Evolutionary conservation across 75 land plant species (phyloP).

Genomic region (Isoetes taiwanensis): DNA sequence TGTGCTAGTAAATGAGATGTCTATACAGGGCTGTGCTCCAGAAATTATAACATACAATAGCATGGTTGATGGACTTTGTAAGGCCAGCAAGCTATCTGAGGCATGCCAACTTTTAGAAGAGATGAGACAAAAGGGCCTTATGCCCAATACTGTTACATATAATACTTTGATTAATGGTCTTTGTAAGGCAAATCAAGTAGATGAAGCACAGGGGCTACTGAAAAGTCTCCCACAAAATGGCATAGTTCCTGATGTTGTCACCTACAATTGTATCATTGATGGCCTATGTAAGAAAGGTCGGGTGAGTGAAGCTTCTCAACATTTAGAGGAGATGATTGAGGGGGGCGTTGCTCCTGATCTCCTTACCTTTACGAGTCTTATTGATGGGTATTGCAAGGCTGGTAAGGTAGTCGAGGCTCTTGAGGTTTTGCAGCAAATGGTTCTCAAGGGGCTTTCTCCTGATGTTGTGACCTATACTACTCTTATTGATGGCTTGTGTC

Average conservation of each 20-base stretch:
- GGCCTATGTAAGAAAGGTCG: slow-evolving; percentile 44
- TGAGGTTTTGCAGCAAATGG: slow-evolving; percentile 40
- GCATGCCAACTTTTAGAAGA: slow-evolving; percentile 32
- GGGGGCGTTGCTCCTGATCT: slow-evolving; percentile 29
- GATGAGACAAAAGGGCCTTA: slow-evolving; percentile 40
- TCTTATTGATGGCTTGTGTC: slow-evolving; percentile 41
- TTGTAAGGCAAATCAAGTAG: slow-evolving; percentile 30
- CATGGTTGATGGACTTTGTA: slow-evolving; percentile 50
- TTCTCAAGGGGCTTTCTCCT: slow-evolving; percentile 30
- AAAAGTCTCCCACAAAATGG: slow-evolving; percentile 34
- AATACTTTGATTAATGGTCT: slow-evolving; percentile 38
- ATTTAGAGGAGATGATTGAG: slow-evolving; percentile 32
- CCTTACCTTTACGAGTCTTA: slow-evolving; percentile 46
- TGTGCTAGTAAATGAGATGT: slow-evolving; percentile 29
- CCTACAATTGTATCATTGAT: slow-evolving; percentile 46
- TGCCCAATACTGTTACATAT: slow-evolving; percentile 53
- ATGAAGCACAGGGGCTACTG: slow-evolving; percentile 34
- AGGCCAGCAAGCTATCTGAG: slow-evolving; percentile 29
- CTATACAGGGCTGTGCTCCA: slow-evolving; percentile 17
- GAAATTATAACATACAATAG: slow-evolving; percentile 30
- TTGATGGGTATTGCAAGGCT: slow-evolving; percentile 36
- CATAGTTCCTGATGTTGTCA: slow-evolving; percentile 36
- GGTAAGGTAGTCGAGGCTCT: slow-evolving; percentile 22
- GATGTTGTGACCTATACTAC: slow-evolving; percentile 46
- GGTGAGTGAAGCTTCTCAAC: slow-evolving; percentile 28